Evolutionary conservation across 1,139 yeast genomes (phyloP), one percentile per base, ranked within the genome.

Genomic region (Geotrichum macrosporum): DNA sequence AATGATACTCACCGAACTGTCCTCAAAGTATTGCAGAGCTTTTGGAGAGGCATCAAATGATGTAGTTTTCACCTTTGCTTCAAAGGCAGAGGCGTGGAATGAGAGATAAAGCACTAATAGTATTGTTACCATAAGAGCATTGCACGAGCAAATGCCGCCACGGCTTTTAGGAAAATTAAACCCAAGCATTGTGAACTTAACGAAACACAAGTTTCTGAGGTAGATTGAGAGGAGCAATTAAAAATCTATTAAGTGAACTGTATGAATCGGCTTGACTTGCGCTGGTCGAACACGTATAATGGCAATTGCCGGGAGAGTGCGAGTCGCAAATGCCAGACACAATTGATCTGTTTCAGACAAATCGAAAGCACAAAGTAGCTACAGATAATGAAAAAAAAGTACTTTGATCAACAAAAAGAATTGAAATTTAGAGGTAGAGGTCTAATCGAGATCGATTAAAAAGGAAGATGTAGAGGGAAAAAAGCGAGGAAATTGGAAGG

Each of bases 11-110:
- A 56, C 53, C 21, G 55, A 49, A 16, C 55, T 47, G 34, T 55
- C 54, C 32, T 57, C 56, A 47, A 58, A 56, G 27, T 53, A 51
- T 21, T 45, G 44, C 33, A 52, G 48, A 15, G 45, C 47, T 29
- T 48, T 49, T 4, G 58, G 57, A 21, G 50, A 41, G 16, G 44
- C 31, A 27, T 52, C 50, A 36, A 55, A 54, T 15, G 30, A 16
- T n/a, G 43, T 39, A 8, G 27, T 35, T 32, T 27, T 33, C 9
- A 49, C 24, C 22, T 46, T 46, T n/a, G 49, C 38, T 8, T 40
- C 35, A 30, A 46, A 46, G 12, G 49, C 45, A 16, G 44, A 10
- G 3, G 32, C 43, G 12, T 20, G 35, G 20, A 30, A 34, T 8
- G 38, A 18, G 3, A 47, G 18, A 33, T 29, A 42, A 12, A 47